phyloP scores from a whole-genome alignment of 805 yeast species.

The Gaillardinia entomophila region DNA sequence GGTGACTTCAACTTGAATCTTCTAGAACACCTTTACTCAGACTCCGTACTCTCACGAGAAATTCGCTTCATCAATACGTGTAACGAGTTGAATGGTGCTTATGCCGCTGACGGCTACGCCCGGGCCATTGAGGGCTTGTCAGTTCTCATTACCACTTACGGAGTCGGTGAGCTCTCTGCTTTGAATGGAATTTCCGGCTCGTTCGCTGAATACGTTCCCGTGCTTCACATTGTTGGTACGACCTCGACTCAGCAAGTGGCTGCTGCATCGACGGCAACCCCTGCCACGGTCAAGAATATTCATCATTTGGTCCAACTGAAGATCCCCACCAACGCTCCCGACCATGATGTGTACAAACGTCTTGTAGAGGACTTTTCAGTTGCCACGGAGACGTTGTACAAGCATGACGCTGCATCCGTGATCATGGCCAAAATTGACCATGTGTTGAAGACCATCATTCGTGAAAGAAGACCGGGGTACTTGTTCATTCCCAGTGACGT shows the following conservation, averaged over 20 bases:
- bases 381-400: conserved; percentile 31
- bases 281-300: conserved; percentile 14
- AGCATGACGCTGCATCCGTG: conserved; percentile 34
- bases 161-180: conserved; percentile 87
- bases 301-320: conserved; percentile 60
- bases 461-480: conserved; percentile 73
- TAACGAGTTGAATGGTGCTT: conserved; percentile 86
- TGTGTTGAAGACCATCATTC: conserved; percentile 51
- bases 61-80: conserved; percentile 76
- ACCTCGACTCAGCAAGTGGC: conserved; percentile 16
- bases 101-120: conserved; percentile 87
- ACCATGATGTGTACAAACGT: conserved; percentile 61
- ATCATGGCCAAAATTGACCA: conserved; percentile 52
- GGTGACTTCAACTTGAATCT: conserved; percentile 70
- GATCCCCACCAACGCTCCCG: conserved; percentile 46
- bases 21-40: conserved; percentile 60
- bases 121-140: conserved; percentile 54
- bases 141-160: conserved; percentile 67
- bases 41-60: conserved; percentile 29
- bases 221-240: conserved; percentile 82
- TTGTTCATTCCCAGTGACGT: conserved; percentile 72
- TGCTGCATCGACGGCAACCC: conserved; percentile 9
- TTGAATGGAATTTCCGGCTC: conserved; percentile 80
- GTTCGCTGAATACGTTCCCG: conserved; percentile 73
- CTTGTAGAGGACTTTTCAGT: conserved; percentile 58